Conservation (phyloP, 2,329 filamentous ascomycete species). For the Huntiella moniliformis region DNA sequence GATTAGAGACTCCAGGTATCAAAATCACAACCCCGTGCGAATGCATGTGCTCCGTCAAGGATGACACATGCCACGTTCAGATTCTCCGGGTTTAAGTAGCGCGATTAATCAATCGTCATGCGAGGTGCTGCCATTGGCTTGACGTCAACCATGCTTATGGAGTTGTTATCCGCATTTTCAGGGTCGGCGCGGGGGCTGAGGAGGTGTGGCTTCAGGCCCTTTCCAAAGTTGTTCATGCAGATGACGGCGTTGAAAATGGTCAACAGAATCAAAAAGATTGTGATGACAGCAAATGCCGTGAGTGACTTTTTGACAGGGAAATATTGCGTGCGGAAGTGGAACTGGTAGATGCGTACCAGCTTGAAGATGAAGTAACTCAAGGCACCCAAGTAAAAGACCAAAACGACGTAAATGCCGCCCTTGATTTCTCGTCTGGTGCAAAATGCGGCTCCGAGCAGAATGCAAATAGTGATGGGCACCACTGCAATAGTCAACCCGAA, state of each 20-base stretch:
- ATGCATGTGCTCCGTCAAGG: too few species aligned
- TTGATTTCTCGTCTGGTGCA: constrained; percentile 68
- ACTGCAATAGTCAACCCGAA: constrained; percentile 75
- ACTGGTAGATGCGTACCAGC: constrained; percentile 82
- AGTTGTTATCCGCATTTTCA: constrained; percentile 37
- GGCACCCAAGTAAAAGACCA: constrained; percentile 72
- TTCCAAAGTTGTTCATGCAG: constrained; percentile 80
- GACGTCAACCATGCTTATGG: constrained; percentile 37
- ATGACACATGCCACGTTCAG: too few species aligned
- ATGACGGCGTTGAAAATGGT: constrained; percentile 76
- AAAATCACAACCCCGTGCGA: too few species aligned
- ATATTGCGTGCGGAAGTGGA: constrained; percentile 42
- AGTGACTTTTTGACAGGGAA: constrained; percentile 63
- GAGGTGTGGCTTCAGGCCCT: constrained; percentile 76
- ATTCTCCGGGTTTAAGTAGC: neutral
- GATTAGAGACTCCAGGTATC: too few species aligned
- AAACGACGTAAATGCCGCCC: constrained; percentile 55
- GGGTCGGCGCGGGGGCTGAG: constrained; percentile 30
- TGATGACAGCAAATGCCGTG: constrained; percentile 86
- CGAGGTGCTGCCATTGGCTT: constrained; percentile 35
- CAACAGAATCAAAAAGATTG: constrained; percentile 68
- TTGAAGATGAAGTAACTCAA: constrained; percentile 97
- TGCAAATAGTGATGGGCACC: constrained; percentile 75
- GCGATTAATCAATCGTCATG: constrained; percentile 41
- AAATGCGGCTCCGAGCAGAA: constrained; percentile 68